phyloP scores from a whole-genome alignment of 2,329 filamentous ascomycete species.

The Exophiala aquamarina region DNA sequence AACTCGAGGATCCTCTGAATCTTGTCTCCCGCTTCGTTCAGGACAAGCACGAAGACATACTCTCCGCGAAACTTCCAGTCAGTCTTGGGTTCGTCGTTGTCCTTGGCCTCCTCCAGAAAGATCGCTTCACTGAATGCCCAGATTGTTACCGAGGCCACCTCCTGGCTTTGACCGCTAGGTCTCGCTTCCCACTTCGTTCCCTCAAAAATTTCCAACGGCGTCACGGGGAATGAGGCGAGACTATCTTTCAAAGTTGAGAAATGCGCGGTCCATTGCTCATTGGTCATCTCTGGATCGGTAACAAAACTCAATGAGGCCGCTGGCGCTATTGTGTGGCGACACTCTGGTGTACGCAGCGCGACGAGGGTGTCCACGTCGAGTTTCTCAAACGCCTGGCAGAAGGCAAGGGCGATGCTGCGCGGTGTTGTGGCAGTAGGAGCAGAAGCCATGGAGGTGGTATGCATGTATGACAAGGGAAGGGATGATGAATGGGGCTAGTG shows the following conservation, averaged over 20 bases:
- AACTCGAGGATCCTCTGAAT: constrained; percentile 34
- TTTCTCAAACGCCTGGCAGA: constrained; percentile 12
- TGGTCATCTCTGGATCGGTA: constrained; percentile 5
- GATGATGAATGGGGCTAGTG: no score
- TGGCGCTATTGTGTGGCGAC: constrained; percentile 9
- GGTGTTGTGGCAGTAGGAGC: neutral
- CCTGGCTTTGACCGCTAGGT: constrained; percentile 1
- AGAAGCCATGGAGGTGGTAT: no score
- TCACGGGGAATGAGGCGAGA: constrained; percentile 19
- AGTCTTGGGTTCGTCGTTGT: constrained; percentile 14
- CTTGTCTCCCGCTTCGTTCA: constrained; percentile 31
- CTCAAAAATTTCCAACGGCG: constrained; percentile 19
- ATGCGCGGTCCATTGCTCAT: constrained; percentile 16
- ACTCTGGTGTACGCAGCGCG: constrained; percentile 6
- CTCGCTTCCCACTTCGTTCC: neutral
- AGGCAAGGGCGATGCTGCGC: constrained; percentile 12
- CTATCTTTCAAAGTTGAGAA: constrained; percentile 8
- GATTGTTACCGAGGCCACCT: constrained; percentile 28
- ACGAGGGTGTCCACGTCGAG: constrained; percentile 13
- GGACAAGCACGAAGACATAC: constrained; percentile 35
- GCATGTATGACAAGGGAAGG: no score
- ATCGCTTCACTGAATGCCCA: constrained; percentile 30
- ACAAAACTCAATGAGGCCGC: constrained; percentile 6
- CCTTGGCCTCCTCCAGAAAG: constrained; percentile 31
- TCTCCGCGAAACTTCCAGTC: constrained; percentile 34